Base-by-base conservation (phyloP, 225 moss, liverwort and hornwort species). In the Bryum argenteum region DNA sequence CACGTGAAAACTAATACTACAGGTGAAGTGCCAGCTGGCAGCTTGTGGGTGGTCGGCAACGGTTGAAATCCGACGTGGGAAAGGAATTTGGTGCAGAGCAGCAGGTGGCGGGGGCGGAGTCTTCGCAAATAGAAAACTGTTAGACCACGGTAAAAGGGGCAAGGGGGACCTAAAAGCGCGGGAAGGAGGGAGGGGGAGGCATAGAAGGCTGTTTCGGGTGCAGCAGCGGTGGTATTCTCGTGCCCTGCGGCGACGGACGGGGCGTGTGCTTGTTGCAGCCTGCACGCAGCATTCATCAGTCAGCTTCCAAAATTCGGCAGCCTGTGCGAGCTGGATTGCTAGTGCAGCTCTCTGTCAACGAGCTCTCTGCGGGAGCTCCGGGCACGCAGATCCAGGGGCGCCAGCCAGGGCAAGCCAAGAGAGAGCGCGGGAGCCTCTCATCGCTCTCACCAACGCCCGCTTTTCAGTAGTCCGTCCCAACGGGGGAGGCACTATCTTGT, bases 211-310 rank as follows among this genome's bases (percentile, higher is more conserved):
- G 61, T 63, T 73, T 78, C 73, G 2, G 78, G 48, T 1, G 63
- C 41, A 68, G 3, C 40, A 17, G 55, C 55, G 62, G 48, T 6
- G 44, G 8, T 5, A 24, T 40, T 56, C 63, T 73, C 78, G 78
- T 26, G 56, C 11, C 63, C 78, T 63, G 63, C 78, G 78, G 78
- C 78, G 78, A 68, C 78, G 78, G 73, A 63, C 24, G 51, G 57
- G 71, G 10, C 18, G 51, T 28, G 71, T 42, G 66, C 26, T 23
- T 54, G 53, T 17, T 15, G 26, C 69, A 17, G 57, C 10, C 23
- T 16, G 54, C 42, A 26, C 33, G 40, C 54, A 28, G 44, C 3
- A 43, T 22, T 52, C 54, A 62, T 33, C 66, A 51, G 33, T 51
- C 13, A 13, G 51, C 65, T 15, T 48, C 48, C 62, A 0, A 8